Conservation (phyloP, 2,329 filamentous ascomycete genomes). For the Aspergillus tubingensis region DNA sequence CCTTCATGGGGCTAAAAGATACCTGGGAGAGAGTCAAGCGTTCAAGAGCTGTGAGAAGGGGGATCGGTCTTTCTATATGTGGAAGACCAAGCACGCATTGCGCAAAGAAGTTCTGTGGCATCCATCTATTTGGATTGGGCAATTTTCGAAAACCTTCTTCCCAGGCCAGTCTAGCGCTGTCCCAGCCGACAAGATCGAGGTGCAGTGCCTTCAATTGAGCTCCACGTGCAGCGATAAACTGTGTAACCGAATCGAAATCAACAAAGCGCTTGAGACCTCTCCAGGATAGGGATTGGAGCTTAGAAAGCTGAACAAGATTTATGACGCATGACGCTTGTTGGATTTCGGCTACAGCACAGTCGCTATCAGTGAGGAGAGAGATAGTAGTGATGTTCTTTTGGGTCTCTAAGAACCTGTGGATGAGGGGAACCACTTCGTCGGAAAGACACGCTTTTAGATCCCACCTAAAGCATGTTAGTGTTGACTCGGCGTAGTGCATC, state of each 20-base stretch:
- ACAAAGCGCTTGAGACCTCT: neutral
- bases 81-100: neutral
- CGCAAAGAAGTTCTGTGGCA: neutral
- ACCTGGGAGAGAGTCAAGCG: neutral
- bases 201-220: neutral
- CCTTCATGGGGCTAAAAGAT: neutral
- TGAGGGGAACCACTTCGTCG: neutral
- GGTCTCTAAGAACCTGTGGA: neutral
- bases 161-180: neutral
- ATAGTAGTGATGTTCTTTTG: neutral
- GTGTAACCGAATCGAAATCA: neutral
- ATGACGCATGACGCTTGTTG: neutral
- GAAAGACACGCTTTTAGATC: neutral
- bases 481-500: neutral
- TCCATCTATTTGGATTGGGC: neutral
- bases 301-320: neutral
- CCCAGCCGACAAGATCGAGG: conserved; percentile 2
- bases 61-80: neutral
- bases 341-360: neutral
- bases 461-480: neutral
- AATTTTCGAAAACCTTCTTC: neutral
- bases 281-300: neutral
- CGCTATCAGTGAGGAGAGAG: neutral
- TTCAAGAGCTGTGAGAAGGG: neutral
- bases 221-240: neutral